Evolutionary conservation across 768 basidiomycete genomes (phyloP).

Genomic region (Pulveroboletus frians): DNA sequence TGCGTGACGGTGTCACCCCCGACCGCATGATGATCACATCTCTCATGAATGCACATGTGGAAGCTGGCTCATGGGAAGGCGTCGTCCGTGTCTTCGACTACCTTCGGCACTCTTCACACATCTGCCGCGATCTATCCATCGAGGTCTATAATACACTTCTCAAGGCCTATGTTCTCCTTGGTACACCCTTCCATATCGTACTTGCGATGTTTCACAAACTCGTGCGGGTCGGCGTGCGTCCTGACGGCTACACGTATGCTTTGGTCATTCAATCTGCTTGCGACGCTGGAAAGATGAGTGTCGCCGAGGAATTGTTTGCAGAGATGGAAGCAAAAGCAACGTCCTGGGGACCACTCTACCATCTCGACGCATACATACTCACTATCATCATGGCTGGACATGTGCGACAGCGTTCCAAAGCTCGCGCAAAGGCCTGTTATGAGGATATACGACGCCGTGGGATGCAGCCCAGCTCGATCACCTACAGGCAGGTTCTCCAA

Average conservation of each 20-base stretch:
- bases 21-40: slow-evolving; percentile 62
- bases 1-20: slow-evolving; percentile 56
- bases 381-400: slow-evolving; percentile 75
- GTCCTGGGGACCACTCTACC: slow-evolving; percentile 34
- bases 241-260: slow-evolving; percentile 62
- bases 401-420: slow-evolving; percentile 49
- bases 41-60: slow-evolving; percentile 79
- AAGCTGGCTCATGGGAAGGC: slow-evolving; percentile 72
- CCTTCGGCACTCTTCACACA: slow-evolving; percentile 35
- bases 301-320: slow-evolving; percentile 60
- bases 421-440: slow-evolving; percentile 58
- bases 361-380: slow-evolving; percentile 54
- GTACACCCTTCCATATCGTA: slow-evolving; percentile 67
- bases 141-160: slow-evolving; percentile 73
- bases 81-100: slow-evolving; percentile 69
- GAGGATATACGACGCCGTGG: slow-evolving; percentile 65
- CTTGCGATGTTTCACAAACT: slow-evolving; percentile 57
- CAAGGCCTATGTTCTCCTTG: slow-evolving; percentile 78
- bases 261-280: slow-evolving; percentile 78
- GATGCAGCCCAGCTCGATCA: slow-evolving; percentile 62
- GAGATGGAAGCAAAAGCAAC: slow-evolving; percentile 54
- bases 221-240: slow-evolving; percentile 43
- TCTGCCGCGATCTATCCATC: slow-evolving; percentile 43
- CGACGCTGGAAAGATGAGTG: slow-evolving; percentile 58
- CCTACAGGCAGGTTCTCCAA: slow-evolving; percentile 61